Percentiles rank a stretch among this genome's conserved stretches.
phyloP scores from a whole-genome alignment of 306 rosid species.

The Fragaria vesca region DNA sequence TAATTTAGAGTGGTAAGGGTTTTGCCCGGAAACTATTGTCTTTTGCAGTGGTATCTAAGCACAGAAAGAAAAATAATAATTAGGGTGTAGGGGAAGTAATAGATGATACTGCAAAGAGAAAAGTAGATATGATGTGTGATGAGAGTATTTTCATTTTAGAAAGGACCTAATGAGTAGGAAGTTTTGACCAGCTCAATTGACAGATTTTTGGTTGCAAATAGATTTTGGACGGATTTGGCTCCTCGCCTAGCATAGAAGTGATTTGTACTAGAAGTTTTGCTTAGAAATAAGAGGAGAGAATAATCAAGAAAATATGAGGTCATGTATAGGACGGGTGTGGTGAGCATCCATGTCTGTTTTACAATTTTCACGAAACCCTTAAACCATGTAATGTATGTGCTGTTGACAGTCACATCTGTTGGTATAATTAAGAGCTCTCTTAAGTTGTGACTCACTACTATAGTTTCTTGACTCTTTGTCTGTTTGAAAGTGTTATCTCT shows the following conservation, averaged over 20 bases:
- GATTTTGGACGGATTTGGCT: not conserved
- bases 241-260: not conserved
- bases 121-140: not conserved
- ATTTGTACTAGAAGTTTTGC: not conserved
- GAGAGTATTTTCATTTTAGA: no score
- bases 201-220: no score
- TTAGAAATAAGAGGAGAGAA: not conserved
- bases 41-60: not conserved
- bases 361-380: not conserved
- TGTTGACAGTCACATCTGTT: not conserved
- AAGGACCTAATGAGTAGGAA: not conserved
- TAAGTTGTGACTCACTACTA: not conserved
- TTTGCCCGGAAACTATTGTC: not conserved
- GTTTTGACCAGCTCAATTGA: not conserved
- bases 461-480: slow-evolving; percentile 10
- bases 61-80: not conserved
- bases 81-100: not conserved
- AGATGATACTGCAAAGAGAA: not conserved
- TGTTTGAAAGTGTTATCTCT: slow-evolving; percentile 13
- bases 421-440: not conserved
- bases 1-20: no score
- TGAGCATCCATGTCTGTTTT: not conserved
- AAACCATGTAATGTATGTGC: slow-evolving; percentile 6
- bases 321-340: not conserved
- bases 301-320: not conserved